These are phyloP conservation scores for Aspergillus homomorphus DNA, from an alignment of 495 filamentous ascomycete genomes.

Conservation along the genomic window DNA sequence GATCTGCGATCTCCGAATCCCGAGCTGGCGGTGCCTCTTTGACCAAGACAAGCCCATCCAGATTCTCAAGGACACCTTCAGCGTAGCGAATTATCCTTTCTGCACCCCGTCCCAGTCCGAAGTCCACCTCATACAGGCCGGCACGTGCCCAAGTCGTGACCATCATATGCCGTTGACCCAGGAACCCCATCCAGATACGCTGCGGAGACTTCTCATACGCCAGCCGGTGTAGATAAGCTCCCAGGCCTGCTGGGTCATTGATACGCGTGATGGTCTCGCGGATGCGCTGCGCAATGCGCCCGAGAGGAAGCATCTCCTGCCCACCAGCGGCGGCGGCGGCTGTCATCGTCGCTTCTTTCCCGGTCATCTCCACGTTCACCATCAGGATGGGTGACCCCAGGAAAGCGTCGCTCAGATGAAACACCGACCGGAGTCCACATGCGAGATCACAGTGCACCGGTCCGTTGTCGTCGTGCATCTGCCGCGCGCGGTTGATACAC, in stretches of 20 bases:
- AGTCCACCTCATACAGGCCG: conserved; percentile 29
- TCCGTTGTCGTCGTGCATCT: conserved; percentile 13
- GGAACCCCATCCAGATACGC: conserved; percentile 35
- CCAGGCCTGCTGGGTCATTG: conserved; percentile 16
- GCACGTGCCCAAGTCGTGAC: conserved; percentile 31
- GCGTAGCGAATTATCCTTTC: conserved; percentile 18
- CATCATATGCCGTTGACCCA: conserved; percentile 28
- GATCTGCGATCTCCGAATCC: background rate
- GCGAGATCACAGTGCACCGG: conserved; percentile 26
- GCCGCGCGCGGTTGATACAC: conserved; percentile 26
- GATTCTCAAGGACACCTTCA: conserved; percentile 21
- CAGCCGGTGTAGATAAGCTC: conserved; percentile 26
- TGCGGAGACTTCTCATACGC: conserved; percentile 32
- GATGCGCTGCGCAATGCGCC: conserved; percentile 16
- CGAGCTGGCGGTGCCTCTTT: conserved; percentile 26
- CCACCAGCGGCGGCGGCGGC: background rate
- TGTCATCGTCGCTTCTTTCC: conserved; percentile 1
- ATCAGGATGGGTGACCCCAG: conserved; percentile 27
- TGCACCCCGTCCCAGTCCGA: conserved; percentile 17
- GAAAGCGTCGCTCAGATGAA: conserved; percentile 21
- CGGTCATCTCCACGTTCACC: conserved; percentile 26
- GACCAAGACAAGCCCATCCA: conserved; percentile 28
- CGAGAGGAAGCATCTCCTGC: background rate
- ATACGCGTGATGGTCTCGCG: conserved; percentile 26
- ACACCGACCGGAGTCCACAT: conserved; percentile 17